Base-by-base conservation (phyloP, 169 alveolate species). In the Eimeria acervulina region DNA sequence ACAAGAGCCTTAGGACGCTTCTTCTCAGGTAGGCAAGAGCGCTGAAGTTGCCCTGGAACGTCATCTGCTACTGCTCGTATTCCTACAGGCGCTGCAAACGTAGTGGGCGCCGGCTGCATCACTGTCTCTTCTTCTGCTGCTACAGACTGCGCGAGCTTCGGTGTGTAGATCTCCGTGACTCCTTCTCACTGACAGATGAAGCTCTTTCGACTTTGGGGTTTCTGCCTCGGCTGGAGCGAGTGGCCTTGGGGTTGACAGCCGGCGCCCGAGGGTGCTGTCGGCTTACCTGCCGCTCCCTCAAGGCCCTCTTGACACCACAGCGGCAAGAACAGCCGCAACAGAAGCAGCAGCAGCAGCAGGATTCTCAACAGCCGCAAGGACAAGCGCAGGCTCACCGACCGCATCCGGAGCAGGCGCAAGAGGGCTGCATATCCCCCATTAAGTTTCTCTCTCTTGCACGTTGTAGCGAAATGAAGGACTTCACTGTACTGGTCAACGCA, bases 261-360 rank as follows among this genome's bases (percentile, higher is more conserved):
- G 93, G 93, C n/a, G 78, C 93, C 36, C 74, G 93, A 15, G 93
- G 93, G 12, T 84, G 93, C 93, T 84, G 93, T 38, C 93, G 93
- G 78, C 93, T 84, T 36, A 85, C 80, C 80, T 59, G 93, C 33
- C 81, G 93, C 23, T 38, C 93, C 36, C 52, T 59, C 61, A 59
- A 61, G 63, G 61, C 80, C 81, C 93, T 84, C 38, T 40, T 84
- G 52, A 84, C 93, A 85, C 93, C 93, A 23, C 80, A 83, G 51
- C 72, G 42, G 15, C 44, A 83, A 52, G 72, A 83, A 28, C 52
- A 47, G 55, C 91, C 51, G 91, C 91, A 83, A 61, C 91, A 42
- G 91, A 6, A 83, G 36, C 61, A 42, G 40, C 89, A 78, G 66
- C 33, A 83, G 72, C 72, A 47, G 51, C 66, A 31, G 74, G 74